Percentiles rank a stretch among this genome's conserved stretches.
Evolutionary conservation across 441 rosid genomes (phyloP).

Genomic region (Capsella rubella): DNA sequence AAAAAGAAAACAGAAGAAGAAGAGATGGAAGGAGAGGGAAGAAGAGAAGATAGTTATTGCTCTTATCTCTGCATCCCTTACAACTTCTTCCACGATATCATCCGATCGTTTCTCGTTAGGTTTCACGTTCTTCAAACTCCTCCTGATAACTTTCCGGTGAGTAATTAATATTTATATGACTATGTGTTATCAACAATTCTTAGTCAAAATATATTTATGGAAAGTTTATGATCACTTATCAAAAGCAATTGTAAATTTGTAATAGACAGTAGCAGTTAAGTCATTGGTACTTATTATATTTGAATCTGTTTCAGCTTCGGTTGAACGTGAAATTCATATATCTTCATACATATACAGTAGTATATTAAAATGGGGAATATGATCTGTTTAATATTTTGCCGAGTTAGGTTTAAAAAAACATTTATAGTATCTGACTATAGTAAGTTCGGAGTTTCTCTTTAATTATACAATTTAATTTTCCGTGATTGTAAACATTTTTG

Average conservation of each 20-base stretch:
- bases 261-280: background rate
- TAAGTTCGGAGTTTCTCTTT: background rate
- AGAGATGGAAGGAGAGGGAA: slow-evolving; percentile 28
- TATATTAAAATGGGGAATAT: background rate
- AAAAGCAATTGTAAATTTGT: background rate
- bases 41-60: slow-evolving; percentile 32
- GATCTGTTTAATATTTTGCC: background rate
- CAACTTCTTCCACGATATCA: slow-evolving; percentile 8
- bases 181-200: background rate
- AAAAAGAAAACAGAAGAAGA: slow-evolving; percentile 18
- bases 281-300: background rate
- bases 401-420: background rate
- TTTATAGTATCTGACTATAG: background rate
- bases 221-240: background rate
- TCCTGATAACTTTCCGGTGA: slow-evolving; percentile 2
- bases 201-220: background rate
- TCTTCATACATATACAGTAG: background rate
- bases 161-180: background rate
- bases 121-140: background rate
- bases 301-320: background rate
- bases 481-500: too few relatives aligned
- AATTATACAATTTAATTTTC: background rate
- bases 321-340: background rate
- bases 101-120: slow-evolving; percentile 21
- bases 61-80: slow-evolving; percentile 28